These are phyloP conservation scores for Hyphochytrium catenoides DNA, from an alignment of 352 stramenopile species.

Conservation along the genomic window DNA sequence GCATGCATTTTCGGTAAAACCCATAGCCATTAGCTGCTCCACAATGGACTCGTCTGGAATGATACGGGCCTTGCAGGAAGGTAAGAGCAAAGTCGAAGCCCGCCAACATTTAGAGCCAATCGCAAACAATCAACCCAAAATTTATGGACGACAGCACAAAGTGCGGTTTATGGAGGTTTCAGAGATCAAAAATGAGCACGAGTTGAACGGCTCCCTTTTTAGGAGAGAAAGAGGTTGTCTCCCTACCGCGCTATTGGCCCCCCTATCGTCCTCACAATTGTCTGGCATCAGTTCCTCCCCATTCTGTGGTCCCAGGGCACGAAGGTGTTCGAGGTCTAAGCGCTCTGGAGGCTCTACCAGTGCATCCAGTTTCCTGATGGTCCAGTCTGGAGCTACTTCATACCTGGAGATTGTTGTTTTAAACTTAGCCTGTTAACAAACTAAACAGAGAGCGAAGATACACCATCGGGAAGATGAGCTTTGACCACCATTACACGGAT, in stretches of 20 bases:
- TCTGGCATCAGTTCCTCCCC: conserved; percentile 70
- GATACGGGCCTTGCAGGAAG: conserved; percentile 12
- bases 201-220: too few relatives aligned
- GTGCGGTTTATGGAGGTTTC: too few relatives aligned
- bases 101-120: too few relatives aligned
- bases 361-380: conserved; percentile 90
- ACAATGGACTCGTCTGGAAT: conserved; percentile 70
- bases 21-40: conserved; percentile 88
- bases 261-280: conserved; percentile 7
- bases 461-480: too few relatives aligned
- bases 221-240: too few relatives aligned
- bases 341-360: conserved; percentile 81
- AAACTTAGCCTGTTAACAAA: too few relatives aligned
- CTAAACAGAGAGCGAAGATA: too few relatives aligned
- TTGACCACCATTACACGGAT: too few relatives aligned
- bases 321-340: conserved; percentile 62
- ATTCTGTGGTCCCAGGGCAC: conserved; percentile 31
- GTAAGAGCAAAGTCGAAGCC: conserved; percentile 8
- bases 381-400: conserved; percentile 84
- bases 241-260: too few relatives aligned
- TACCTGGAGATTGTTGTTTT: conserved; percentile 93
- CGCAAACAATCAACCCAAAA: too few relatives aligned
- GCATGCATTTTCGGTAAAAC: conserved; percentile 91
- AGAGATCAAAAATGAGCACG: too few relatives aligned
- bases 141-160: too few relatives aligned